Base-by-base conservation (phyloP, 257 asterid genomes). In the Coffea eugenioides region DNA sequence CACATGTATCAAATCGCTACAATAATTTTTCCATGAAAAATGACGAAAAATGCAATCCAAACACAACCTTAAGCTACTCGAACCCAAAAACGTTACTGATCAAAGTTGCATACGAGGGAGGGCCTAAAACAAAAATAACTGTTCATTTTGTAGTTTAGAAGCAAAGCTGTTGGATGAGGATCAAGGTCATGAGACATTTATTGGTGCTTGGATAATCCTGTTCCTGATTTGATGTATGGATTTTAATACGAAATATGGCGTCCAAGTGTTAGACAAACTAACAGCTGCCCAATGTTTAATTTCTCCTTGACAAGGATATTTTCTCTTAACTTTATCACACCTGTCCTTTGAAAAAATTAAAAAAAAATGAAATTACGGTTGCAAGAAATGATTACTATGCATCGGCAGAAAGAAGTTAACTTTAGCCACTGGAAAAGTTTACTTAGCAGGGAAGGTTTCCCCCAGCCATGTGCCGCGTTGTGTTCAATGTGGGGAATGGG, bases 401-500 rank as follows among this genome's bases (percentile, higher is more conserved):
- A 41, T 36, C 56, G 27, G 9, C 51, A 65, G 46, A 82, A 18
- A 46, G 65, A 59, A 43, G 18, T 23, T 8, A 21, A 69, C 65
- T 79, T 74, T 25, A 18, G 64, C 71, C 72, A 45, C 46, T 43
- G 11, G 15, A 59, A 69, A 71, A 20, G 84, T 77, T 85, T 80
- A 68, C 88, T 82, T 85, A 85, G 88, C 81, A 31, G 54, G 71
- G 45, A 74, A 80, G 88, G 86, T 85, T 82, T 79, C 56, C 83
- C 56, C 20, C 0, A 56, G 70, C 16, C 80, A 76, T 75, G 83
- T 81, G 83, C 21, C 79, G 43, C 48, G 0, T 69, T 59, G 45
- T 61, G 23, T 49, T 61, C 13, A 48, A 75, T 23, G 68, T 31
- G 10, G n/a, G 21, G n/a, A 39, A 4, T 39, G 3, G 43, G 43